Percentiles rank a stretch among this genome's conserved stretches.
phyloP scores from a whole-genome alignment of 192 early-diverging fungal genomes.

The Coemansia sp. region DNA sequence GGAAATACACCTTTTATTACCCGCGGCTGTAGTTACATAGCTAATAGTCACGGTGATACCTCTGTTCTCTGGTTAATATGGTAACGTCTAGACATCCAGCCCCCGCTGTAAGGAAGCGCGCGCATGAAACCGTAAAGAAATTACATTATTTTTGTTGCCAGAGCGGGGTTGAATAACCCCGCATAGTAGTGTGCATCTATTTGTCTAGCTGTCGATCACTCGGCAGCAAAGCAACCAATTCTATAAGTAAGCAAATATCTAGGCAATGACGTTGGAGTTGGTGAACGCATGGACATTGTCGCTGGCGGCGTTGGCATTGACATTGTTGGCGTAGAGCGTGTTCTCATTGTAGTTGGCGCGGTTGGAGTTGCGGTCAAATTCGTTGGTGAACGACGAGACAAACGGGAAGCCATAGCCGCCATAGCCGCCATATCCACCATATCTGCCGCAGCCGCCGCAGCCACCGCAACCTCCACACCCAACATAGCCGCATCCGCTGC shows the following conservation, averaged over 20 bases:
- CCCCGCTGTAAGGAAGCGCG: too few relatives aligned
- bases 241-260: slow-evolving; percentile 37
- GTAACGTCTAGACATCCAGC: too few relatives aligned
- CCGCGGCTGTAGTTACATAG: too few relatives aligned
- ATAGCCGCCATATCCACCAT: background rate
- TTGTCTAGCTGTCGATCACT: too few relatives aligned
- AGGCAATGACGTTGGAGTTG: slow-evolving; percentile 64
- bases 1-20: too few relatives aligned
- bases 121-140: background rate
- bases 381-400: slow-evolving; percentile 14
- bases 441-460: background rate
- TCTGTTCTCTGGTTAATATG: too few relatives aligned
- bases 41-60: too few relatives aligned
- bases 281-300: slow-evolving; percentile 72
- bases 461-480: too few relatives aligned
- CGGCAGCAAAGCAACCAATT: background rate
- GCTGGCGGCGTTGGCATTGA: background rate
- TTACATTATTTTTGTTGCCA: too few relatives aligned
- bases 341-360: slow-evolving; percentile 19
- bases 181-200: too few relatives aligned
- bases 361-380: slow-evolving; percentile 8
- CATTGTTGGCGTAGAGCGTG: slow-evolving; percentile 19
- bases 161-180: too few relatives aligned
- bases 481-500: too few relatives aligned
- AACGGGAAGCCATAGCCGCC: slow-evolving; percentile 17